These are phyloP conservation scores for Amniculicola lignicola DNA, from an alignment of 495 filamentous ascomycete species.

Conservation along the genomic window DNA sequence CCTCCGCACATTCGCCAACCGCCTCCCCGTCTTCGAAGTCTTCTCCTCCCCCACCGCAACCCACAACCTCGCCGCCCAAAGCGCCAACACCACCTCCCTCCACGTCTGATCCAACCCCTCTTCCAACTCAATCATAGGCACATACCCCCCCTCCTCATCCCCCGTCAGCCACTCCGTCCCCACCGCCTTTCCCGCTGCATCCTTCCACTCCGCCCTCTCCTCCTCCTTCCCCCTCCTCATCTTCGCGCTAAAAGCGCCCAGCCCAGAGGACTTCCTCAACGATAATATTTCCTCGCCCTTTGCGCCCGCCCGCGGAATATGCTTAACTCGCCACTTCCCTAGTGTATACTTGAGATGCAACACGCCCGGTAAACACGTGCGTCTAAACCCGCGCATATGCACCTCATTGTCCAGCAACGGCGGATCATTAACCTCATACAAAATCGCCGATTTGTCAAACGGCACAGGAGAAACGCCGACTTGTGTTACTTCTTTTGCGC, in stretches of 20 bases:
- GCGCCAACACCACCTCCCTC: conserved; percentile 13
- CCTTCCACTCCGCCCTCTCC: conserved; percentile 17
- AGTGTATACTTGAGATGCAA: conserved; percentile 6
- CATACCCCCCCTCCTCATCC: neutral
- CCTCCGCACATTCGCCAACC: neutral
- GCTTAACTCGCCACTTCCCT: conserved; percentile 4
- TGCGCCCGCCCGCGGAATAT: neutral
- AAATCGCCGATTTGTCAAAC: neutral
- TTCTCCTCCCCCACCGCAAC: conserved; percentile 17
- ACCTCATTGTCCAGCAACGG: conserved; percentile 8
- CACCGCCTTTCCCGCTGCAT: conserved; percentile 8
- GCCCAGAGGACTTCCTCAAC: neutral
- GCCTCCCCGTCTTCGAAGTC: conserved; percentile 6
- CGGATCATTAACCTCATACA: conserved; percentile 20
- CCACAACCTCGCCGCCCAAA: conserved; percentile 27
- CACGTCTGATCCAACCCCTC: conserved; percentile 21
- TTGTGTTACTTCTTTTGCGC: conserved; percentile 7
- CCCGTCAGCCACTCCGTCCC: conserved; percentile 16
- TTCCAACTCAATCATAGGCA: conserved; percentile 13
- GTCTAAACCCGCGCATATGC: conserved; percentile 4
- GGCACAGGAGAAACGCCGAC: neutral
- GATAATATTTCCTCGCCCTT: conserved; percentile 8
- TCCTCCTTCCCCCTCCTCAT: neutral
- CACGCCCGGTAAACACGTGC: conserved; percentile 16
- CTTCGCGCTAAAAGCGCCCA: neutral